Evolutionary conservation across 116 monocot species (phyloP).

Genomic region (Phalaenopsis hybrid): DNA sequence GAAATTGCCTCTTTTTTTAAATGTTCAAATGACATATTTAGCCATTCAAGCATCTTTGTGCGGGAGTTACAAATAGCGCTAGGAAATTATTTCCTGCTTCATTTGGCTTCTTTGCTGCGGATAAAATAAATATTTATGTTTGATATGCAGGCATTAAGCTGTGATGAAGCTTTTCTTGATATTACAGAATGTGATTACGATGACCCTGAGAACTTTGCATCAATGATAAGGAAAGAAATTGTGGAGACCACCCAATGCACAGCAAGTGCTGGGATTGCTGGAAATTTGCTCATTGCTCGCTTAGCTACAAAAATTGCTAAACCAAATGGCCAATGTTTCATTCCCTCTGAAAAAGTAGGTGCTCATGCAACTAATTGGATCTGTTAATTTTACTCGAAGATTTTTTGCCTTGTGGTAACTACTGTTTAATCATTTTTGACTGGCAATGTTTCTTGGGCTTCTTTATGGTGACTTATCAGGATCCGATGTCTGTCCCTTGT

Average conservation of each 20-base stretch:
- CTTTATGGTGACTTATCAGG: background rate
- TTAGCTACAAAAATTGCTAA: conserved; percentile 89
- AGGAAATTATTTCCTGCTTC: background rate
- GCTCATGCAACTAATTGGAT: background rate
- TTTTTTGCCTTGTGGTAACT: background rate
- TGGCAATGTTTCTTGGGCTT: background rate
- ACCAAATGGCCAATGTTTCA: conserved; percentile 86
- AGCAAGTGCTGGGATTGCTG: conserved; percentile 70
- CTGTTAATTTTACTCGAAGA: background rate
- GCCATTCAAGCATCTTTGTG: background rate
- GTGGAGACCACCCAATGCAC: conserved; percentile 45
- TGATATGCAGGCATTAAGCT: conserved; percentile 75
- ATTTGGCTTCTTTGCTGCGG: background rate
- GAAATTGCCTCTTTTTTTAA: background rate
- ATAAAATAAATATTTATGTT: conserved; percentile 7
- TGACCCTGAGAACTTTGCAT: conserved; percentile 62
- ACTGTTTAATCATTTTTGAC: background rate
- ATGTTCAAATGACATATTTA: background rate
- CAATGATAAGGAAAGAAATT: conserved; percentile 57
- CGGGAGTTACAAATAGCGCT: background rate
- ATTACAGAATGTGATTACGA: conserved; percentile 29
- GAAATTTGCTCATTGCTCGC: conserved; percentile 67
- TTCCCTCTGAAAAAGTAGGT: conserved; percentile 63
- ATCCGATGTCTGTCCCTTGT: background rate
- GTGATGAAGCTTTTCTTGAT: conserved; percentile 97